A percentile compares a stretch with the other conserved stretches of the same genome.
These are phyloP conservation scores for Pseudonitzschia delicatissima DNA, from an alignment of 108 stramenopile genomes.

Conservation along the genomic window DNA sequence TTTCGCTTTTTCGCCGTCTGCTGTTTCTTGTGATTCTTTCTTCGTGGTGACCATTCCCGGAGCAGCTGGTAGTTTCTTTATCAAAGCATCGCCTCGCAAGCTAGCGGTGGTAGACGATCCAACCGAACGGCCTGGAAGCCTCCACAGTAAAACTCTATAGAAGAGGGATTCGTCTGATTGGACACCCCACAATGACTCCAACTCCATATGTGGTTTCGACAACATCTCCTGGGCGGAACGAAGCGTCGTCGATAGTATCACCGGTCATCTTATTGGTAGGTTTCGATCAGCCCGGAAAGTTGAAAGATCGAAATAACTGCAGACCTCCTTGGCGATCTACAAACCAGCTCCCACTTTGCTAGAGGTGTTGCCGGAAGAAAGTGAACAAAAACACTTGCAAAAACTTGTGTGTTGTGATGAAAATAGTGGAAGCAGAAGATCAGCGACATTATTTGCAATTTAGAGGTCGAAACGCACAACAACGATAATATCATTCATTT, in stretches of 20 bases:
- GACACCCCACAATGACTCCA: slow-evolving; percentile 45
- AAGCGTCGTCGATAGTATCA: neutral
- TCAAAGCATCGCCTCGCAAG: slow-evolving; percentile 21
- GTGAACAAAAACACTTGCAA: no score
- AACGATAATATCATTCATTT: no score
- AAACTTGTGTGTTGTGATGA: no score
- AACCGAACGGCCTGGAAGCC: slow-evolving; percentile 70
- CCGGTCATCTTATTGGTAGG: slow-evolving; percentile 13
- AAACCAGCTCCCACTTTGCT: no score
- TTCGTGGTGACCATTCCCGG: slow-evolving; percentile 63
- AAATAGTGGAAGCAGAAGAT: no score
- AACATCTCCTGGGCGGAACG: slow-evolving; percentile 59
- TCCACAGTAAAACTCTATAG: slow-evolving; percentile 52
- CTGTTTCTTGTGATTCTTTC: neutral
- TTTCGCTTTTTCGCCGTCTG: neutral
- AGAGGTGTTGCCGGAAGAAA: no score
- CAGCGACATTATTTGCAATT: no score
- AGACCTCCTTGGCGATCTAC: no score
- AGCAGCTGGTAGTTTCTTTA: slow-evolving; percentile 50
- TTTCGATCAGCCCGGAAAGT: no score
- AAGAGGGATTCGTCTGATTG: neutral
- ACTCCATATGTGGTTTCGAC: slow-evolving; percentile 73
- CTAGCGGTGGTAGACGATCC: slow-evolving; percentile 51
- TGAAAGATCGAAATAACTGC: no score
- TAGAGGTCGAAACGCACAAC: no score